Conservation (phyloP, 1,284 basidiomycete species). For the Cryptococcus hybrid region DNA sequence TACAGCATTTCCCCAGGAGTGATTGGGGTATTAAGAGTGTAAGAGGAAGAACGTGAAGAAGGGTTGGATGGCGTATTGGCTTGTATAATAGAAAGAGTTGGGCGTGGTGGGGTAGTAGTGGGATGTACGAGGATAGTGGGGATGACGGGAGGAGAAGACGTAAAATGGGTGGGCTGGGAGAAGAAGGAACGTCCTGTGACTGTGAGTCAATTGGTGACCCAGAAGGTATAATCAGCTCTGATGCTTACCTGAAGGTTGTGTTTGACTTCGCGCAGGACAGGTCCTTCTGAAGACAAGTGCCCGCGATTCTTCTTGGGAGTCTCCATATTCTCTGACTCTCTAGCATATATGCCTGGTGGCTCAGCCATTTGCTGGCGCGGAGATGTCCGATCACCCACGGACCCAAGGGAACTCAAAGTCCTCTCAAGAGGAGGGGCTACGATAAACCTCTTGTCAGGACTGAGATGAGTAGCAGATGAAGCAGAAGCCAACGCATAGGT, state of each 20-base stretch:
- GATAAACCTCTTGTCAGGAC: conserved; percentile 13
- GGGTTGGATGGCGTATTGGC: background rate
- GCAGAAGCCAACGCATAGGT: conserved; percentile 20
- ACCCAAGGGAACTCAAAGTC: conserved; percentile 17
- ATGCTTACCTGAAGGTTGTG: background rate
- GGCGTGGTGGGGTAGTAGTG: conserved; percentile 13
- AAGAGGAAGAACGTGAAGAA: conserved; percentile 12
- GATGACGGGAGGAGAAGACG: conserved; percentile 1
- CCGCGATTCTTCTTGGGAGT: background rate
- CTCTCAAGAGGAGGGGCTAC: conserved; percentile 19
- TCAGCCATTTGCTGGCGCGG: conserved; percentile 13
- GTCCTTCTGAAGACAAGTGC: background rate
- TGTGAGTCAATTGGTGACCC: background rate
- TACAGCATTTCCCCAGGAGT: conserved; percentile 11
- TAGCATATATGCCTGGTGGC: conserved; percentile 2
- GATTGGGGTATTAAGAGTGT: conserved; percentile 8
- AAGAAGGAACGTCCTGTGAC: background rate
- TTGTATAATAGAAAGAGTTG: conserved; percentile 9
- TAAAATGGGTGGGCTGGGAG: background rate
- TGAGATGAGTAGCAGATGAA: conserved; percentile 8
- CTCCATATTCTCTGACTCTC: background rate
- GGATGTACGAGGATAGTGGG: conserved; percentile 16
- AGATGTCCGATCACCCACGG: conserved; percentile 10
- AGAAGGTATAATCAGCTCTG: background rate
- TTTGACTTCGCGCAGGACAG: background rate